Evolutionary conservation across 208 protist genomes (phyloP).

Genomic region (Leishmania lainsoni): DNA sequence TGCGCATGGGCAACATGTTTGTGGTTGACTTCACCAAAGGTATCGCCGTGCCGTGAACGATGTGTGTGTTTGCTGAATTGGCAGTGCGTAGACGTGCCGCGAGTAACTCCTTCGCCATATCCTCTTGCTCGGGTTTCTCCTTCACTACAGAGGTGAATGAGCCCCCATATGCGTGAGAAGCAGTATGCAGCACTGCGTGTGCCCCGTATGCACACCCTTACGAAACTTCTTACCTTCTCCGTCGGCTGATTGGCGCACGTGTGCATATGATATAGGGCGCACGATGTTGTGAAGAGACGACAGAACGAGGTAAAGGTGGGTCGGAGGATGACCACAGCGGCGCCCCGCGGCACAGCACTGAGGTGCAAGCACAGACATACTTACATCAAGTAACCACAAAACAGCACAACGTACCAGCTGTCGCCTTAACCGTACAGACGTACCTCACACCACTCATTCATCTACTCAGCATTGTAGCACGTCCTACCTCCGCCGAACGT

Average conservation of each 20-base stretch:
- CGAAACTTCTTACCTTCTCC: no score
- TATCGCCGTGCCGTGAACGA: slow-evolving; percentile 30
- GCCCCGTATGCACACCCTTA: neutral
- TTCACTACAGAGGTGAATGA: neutral
- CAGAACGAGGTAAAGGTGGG: neutral
- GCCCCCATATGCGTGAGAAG: neutral
- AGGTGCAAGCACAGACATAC: neutral
- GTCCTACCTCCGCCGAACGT: neutral
- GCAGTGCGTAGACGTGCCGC: neutral
- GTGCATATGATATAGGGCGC: neutral
- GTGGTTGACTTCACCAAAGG: slow-evolving; percentile 81
- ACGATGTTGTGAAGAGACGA: neutral
- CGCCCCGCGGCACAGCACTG: neutral
- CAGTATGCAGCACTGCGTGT: neutral
- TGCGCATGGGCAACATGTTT: slow-evolving; percentile 59
- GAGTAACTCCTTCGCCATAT: neutral
- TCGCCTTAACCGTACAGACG: neutral
- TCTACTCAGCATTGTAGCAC: neutral
- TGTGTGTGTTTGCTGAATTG: neutral
- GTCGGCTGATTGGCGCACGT: no score
- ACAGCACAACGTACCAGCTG: neutral
- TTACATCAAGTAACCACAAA: neutral
- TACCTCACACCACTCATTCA: neutral
- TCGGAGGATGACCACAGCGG: neutral
- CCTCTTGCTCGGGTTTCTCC: neutral